phyloP scores from a whole-genome alignment of 140 eudicot species.

The Anethum foeniculum region DNA sequence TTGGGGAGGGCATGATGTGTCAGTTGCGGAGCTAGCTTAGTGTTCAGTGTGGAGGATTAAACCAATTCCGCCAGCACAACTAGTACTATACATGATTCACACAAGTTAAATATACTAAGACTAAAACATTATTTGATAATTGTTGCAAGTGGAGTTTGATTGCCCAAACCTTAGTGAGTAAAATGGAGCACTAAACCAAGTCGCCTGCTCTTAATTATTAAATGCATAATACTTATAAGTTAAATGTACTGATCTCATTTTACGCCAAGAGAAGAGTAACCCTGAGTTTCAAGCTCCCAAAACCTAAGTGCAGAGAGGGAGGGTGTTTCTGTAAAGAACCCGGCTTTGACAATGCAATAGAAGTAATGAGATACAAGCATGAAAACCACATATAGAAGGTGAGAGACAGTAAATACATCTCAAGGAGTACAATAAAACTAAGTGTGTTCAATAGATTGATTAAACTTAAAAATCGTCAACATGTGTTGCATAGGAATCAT shows the following conservation, averaged over 20 bases:
- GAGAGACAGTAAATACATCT: too few species aligned
- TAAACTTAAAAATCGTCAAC: background rate
- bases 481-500: background rate
- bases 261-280: background rate
- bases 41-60: too few species aligned
- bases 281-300: background rate
- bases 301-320: too few species aligned
- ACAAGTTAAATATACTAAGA: background rate
- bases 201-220: background rate
- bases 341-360: too few species aligned
- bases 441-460: background rate
- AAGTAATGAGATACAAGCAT: too few species aligned
- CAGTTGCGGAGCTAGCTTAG: background rate
- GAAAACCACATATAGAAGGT: too few species aligned
- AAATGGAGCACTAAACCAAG: background rate
- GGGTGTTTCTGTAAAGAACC: too few species aligned
- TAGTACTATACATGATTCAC: background rate
- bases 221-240: background rate
- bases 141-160: too few species aligned
- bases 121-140: too few species aligned
- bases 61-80: too few species aligned
- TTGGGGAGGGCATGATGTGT: background rate
- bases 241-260: background rate
- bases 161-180: too few species aligned
- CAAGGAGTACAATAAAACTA: too few species aligned